Percentiles rank a stretch among this genome's conserved stretches.
Conservation (phyloP, 2,329 filamentous ascomycete species). For the Trichoderma aggressivum region DNA sequence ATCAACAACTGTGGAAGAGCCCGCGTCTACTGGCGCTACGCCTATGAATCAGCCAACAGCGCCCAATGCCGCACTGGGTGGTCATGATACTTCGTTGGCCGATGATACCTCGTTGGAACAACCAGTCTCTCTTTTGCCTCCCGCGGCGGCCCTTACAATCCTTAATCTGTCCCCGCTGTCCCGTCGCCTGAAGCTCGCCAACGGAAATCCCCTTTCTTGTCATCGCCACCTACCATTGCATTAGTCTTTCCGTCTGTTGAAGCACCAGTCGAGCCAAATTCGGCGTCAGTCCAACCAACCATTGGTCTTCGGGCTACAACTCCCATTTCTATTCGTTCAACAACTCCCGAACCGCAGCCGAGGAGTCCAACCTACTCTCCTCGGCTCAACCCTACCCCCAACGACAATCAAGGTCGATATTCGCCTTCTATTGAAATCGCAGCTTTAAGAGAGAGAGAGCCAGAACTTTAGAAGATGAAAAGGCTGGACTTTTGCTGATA, state of each 20-base stretch:
- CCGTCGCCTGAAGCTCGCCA: background rate
- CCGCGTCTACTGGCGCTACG: no score
- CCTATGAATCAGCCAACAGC: no score
- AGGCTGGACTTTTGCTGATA: background rate
- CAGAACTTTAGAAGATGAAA: background rate
- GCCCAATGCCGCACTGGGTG: no score
- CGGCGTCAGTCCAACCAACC: background rate
- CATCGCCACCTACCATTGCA: background rate
- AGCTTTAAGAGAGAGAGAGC: background rate
- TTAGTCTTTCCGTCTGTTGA: background rate
- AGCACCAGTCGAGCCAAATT: background rate
- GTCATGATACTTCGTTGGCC: no score
- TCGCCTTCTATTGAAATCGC: background rate
- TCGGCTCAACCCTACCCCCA: background rate
- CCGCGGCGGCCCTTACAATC: no score
- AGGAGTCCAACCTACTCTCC: background rate
- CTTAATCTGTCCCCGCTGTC: no score
- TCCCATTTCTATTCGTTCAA: background rate
- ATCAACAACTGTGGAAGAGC: background rate
- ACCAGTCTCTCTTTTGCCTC: no score
- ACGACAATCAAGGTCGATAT: background rate
- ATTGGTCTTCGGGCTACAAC: background rate
- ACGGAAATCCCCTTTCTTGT: no score
- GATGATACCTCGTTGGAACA: no score
- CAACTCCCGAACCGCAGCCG: background rate